Conservation (phyloP, 805 yeast genomes). For the Yamadazyma scolyti region DNA sequence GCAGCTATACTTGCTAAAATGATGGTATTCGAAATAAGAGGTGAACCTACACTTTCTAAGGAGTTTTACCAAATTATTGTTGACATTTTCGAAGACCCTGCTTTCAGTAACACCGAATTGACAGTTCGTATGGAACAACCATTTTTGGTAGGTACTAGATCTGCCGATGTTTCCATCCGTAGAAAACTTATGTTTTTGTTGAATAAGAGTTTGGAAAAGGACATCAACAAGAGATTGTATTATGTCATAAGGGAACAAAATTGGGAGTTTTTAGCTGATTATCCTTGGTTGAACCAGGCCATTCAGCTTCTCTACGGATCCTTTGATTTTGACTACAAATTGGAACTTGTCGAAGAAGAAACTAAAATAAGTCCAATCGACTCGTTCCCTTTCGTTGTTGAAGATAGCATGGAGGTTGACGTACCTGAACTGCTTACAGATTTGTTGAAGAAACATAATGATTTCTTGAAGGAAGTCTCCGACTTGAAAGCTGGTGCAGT, state of each 20-base stretch:
- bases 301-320: conserved; percentile 81
- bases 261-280: conserved; percentile 94
- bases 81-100: conserved; percentile 78
- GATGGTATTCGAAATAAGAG: conserved; percentile 88
- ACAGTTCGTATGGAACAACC: conserved; percentile 97
- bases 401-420: conserved; percentile 27
- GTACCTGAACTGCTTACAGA: conserved; percentile 15
- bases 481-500: conserved; percentile 54
- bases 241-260: conserved; percentile 93
- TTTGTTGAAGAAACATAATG: conserved; percentile 23
- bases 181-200: conserved; percentile 75
- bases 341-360: conserved; percentile 46
- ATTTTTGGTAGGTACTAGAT: conserved; percentile 87
- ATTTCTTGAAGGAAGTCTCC: conserved; percentile 26
- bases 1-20: conserved; percentile 91
- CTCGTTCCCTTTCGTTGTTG: conserved; percentile 32
- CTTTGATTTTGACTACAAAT: conserved; percentile 47
- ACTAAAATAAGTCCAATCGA: conserved; percentile 51
- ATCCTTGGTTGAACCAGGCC: conserved; percentile 94
- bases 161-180: conserved; percentile 71
- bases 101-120: conserved; percentile 77
- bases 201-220: conserved; percentile 72
- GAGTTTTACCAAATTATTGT: conserved; percentile 83
- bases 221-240: conserved; percentile 71
- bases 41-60: conserved; percentile 72